Percentiles rank a stretch among this genome's conserved stretches.
Conservation (phyloP, 441 rosid species). For the Pelargonium australe region DNA sequence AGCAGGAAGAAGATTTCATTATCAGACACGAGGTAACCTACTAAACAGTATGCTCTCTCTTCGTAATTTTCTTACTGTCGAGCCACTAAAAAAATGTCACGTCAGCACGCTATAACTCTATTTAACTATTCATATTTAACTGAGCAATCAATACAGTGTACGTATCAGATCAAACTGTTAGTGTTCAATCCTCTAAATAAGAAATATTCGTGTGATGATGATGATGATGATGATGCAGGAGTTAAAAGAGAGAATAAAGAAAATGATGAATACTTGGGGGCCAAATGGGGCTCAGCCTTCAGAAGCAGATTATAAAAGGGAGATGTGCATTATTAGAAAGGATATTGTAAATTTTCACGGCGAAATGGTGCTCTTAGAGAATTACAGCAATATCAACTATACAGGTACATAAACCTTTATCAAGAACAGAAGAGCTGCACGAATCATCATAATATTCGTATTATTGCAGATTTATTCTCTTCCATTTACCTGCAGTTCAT, state of each 20-base stretch:
- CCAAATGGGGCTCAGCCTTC: constrained; percentile 34
- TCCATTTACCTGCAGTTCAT: no score
- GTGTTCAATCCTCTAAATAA: not conserved
- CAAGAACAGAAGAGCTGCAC: no score
- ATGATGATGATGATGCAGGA: constrained; percentile 33
- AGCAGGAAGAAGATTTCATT: constrained; percentile 82
- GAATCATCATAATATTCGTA: no score
- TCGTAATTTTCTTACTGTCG: no score
- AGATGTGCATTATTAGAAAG: constrained; percentile 47
- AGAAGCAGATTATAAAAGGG: constrained; percentile 36
- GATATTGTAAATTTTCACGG: constrained; percentile 79
- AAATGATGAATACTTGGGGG: constrained; percentile 36
- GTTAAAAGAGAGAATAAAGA: constrained; percentile 48
- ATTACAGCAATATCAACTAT: constrained; percentile 80
- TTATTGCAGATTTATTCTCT: no score
- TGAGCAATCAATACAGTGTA: no score
- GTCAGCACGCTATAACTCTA: no score
- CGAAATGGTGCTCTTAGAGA: constrained; percentile 75
- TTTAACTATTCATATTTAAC: no score
- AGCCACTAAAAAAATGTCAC: no score
- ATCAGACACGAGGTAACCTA: constrained; percentile 51
- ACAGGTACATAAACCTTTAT: constrained; percentile 35
- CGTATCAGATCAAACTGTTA: no score
- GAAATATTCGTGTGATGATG: not conserved
- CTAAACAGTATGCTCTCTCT: no score